phyloP scores from a whole-genome alignment of 805 yeast genomes.

The Ogataea chonburiensis region DNA sequence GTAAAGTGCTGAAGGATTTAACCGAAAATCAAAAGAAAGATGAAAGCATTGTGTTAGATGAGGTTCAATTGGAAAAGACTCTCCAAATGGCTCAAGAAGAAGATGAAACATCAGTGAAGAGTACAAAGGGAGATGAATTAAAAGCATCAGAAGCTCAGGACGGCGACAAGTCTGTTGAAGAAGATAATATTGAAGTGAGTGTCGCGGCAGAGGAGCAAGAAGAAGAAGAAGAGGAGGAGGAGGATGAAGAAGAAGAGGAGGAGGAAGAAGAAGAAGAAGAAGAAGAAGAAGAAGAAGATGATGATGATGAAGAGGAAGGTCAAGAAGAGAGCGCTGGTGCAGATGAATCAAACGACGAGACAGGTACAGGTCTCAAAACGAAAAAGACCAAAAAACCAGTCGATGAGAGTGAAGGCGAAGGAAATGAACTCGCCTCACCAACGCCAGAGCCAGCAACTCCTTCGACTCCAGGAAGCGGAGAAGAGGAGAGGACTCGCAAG shows the following conservation, averaged over 20 bases:
- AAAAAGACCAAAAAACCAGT: slow-evolving; percentile 1
- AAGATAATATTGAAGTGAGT: slow-evolving; percentile 8
- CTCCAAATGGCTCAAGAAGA: slow-evolving; percentile 11
- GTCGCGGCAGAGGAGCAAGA: slow-evolving; percentile 12
- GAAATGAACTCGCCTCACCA: slow-evolving; percentile 16
- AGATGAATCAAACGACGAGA: slow-evolving; percentile 4
- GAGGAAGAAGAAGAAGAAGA: slow-evolving; percentile 1
- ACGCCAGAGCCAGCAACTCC: slow-evolving; percentile 25
- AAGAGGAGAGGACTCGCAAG: slow-evolving; percentile 17
- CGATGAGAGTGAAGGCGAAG: neutral
- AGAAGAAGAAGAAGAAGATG: slow-evolving; percentile 2
- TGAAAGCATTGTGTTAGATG: neutral
- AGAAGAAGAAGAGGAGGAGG: slow-evolving; percentile 7
- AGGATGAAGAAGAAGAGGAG: slow-evolving; percentile 4
- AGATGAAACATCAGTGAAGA: too few relatives aligned
- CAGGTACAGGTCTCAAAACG: slow-evolving; percentile 6
- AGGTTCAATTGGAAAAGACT: slow-evolving; percentile 7
- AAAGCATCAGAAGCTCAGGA: slow-evolving; percentile 4
- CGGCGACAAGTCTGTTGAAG: slow-evolving; percentile 3
- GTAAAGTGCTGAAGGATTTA: slow-evolving; percentile 6
- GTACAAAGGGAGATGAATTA: too few relatives aligned
- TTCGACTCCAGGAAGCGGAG: slow-evolving; percentile 9
- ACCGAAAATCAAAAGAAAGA: slow-evolving; percentile 6
- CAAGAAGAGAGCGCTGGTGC: slow-evolving; percentile 1
- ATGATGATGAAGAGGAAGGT: slow-evolving; percentile 8